These are phyloP conservation scores for Agaricales sp. DNA, from an alignment of 1,284 basidiomycete genomes.

Conservation along the genomic window DNA sequence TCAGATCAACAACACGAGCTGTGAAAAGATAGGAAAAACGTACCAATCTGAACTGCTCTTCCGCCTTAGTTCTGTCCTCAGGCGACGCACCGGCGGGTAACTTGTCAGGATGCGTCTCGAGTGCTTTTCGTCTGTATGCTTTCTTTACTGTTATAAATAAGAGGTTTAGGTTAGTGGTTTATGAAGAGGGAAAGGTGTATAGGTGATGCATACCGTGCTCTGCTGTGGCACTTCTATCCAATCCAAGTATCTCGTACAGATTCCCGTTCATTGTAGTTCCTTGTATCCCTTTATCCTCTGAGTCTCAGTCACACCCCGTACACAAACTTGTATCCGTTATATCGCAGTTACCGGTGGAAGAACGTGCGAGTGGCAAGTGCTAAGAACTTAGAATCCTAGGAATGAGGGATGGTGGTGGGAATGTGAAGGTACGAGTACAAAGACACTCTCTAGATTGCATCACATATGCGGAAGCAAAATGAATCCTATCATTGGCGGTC, in stretches of 20 bases:
- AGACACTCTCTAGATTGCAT: no score
- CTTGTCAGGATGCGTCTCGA: constrained; percentile 61
- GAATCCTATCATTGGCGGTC: no score
- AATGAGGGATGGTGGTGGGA: no score
- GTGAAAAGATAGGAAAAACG: constrained; percentile 4
- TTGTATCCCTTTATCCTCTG: no score
- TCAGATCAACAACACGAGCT: constrained; percentile 9
- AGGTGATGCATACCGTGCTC: constrained; percentile 28
- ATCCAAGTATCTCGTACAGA: constrained; percentile 26
- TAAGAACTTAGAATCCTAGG: no score
- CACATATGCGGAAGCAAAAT: no score
- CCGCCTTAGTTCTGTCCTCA: constrained; percentile 36
- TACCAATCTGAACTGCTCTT: constrained; percentile 39
- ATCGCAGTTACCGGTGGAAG: no score
- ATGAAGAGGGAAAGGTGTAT: neutral
- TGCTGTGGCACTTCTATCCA: constrained; percentile 21
- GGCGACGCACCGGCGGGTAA: constrained; percentile 36
- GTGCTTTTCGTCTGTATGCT: constrained; percentile 48
- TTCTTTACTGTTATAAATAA: constrained; percentile 34
- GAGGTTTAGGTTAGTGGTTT: constrained; percentile 7
- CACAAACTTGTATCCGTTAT: no score
- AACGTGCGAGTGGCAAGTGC: no score
- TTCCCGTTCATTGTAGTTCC: neutral
- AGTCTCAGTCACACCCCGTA: no score
- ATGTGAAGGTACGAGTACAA: no score